Evolutionary conservation across 2,329 filamentous ascomycete genomes (phyloP).

Genomic region (Aureobasidium sp.): DNA sequence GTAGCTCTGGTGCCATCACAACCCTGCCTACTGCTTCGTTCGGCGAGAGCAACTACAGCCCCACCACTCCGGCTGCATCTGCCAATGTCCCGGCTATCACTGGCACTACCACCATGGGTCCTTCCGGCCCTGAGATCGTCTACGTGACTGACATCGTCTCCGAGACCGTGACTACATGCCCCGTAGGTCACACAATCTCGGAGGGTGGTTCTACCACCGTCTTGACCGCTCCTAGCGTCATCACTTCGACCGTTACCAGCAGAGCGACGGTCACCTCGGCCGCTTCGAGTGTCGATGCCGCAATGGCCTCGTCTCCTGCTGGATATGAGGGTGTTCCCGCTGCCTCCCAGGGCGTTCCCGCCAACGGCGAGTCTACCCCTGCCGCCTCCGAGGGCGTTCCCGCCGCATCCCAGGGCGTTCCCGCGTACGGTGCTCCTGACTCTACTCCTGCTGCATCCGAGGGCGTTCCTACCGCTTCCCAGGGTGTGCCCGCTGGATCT

Average conservation of each 20-base stretch:
- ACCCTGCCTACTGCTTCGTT: background rate
- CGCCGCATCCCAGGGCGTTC: background rate
- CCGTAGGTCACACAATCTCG: conserved; percentile 5
- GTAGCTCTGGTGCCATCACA: background rate
- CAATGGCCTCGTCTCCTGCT: background rate
- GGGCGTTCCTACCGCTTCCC: background rate
- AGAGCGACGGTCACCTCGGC: background rate
- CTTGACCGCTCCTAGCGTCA: conserved; percentile 10
- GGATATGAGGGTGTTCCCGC: background rate
- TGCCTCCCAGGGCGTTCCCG: background rate
- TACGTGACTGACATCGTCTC: conserved; percentile 12
- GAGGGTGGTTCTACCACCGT: conserved; percentile 1
- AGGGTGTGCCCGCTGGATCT: background rate
- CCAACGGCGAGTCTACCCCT: too few relatives aligned
- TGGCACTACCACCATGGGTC: background rate
- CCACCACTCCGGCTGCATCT: background rate
- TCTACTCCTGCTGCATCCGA: background rate
- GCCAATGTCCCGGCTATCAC: background rate
- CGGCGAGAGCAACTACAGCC: background rate
- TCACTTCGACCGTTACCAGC: conserved; percentile 2
- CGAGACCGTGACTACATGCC: conserved; percentile 11
- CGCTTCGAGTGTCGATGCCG: background rate
- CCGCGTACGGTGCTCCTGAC: background rate
- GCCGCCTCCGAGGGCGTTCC: background rate
- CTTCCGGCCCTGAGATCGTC: background rate